Evolutionary conservation across 176 grass and related monocot species (phyloP), one percentile per base, ranked within the genome.

Genomic region (Elymus sibiricus): DNA sequence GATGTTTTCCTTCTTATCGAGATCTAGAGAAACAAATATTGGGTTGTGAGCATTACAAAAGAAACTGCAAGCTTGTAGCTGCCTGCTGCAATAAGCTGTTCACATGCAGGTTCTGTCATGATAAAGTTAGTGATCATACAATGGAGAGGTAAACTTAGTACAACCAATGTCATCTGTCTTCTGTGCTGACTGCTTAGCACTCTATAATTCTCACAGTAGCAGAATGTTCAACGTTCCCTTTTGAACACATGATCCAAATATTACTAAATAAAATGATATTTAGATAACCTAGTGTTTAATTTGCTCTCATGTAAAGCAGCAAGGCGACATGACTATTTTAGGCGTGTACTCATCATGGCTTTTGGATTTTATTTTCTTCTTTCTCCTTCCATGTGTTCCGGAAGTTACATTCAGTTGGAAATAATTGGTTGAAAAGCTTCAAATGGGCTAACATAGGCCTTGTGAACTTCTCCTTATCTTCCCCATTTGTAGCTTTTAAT

Each of bases 21-120:
- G 91, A 98, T 61, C 71, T 77, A 74, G 83, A 92, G 28, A 87
- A 90, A 66, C 79, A 93, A 68, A 60, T 92, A 43, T 98, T 95
- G 82, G 95, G 95, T 31, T 98, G 95, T 80, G 95, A 98, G 25
- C 95, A 98, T 82, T 98, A 98, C 63, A 98, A 98, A 78, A 67
- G 95, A 79, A 98, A 98, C 77, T 98, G 93, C 86, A 98, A 98
- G 71, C 88, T 98, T 80, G 84, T 95, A 74, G 89, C 95, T 66
- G 83, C 85, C 19, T 98, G 95, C 87, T 98, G 95, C 88, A 92
- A 90, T 82, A 98, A 93, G 85, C 81, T 98, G 31, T 98, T 98
- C 87, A 90, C 95, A 19, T 98, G 95, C 86, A 89, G 93, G 74
- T 95, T 98, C 83, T 98, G 95, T 59, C 95, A 98, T 40, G 95